Conservation (phyloP, 805 yeast genomes). For the Sugiyamaella marilandica region DNA sequence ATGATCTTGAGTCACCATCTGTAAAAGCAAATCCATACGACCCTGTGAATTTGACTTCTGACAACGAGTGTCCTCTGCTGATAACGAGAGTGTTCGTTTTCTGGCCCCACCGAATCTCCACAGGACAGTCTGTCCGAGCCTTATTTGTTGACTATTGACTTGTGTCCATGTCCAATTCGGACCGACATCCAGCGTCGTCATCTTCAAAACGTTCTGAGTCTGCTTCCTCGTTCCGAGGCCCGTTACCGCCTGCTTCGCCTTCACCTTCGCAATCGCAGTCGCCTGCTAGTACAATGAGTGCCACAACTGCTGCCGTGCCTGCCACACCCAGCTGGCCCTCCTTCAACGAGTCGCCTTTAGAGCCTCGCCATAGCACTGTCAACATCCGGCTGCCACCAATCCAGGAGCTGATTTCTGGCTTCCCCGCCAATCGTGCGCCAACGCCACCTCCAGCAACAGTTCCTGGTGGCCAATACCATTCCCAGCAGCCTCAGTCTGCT, state of each 20-base stretch:
- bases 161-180: constrained; percentile 3
- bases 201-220: not conserved
- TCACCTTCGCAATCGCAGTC: not conserved
- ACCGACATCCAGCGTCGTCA: constrained; percentile 2
- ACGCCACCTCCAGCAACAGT: constrained; percentile 3
- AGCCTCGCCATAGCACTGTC: constrained; percentile 8
- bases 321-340: constrained; percentile 1
- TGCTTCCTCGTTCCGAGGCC: not conserved
- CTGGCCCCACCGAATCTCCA: too few relatives aligned
- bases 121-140: too few relatives aligned
- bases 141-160: not conserved
- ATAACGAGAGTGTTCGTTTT: too few relatives aligned
- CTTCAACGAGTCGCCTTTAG: constrained; percentile 8
- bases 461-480: not conserved
- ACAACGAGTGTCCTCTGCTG: too few relatives aligned
- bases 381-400: constrained; percentile 16
- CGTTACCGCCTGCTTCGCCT: not conserved
- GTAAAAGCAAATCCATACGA: too few relatives aligned
- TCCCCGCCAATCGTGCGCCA: not conserved
- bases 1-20: too few relatives aligned
- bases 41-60: too few relatives aligned
- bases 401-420: constrained; percentile 12
- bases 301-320: not conserved
- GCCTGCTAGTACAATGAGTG: not conserved
- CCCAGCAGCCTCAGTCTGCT: not conserved